Base-by-base conservation (phyloP, 805 yeast genomes). In the Sugiyamaella chiloensis region DNA sequence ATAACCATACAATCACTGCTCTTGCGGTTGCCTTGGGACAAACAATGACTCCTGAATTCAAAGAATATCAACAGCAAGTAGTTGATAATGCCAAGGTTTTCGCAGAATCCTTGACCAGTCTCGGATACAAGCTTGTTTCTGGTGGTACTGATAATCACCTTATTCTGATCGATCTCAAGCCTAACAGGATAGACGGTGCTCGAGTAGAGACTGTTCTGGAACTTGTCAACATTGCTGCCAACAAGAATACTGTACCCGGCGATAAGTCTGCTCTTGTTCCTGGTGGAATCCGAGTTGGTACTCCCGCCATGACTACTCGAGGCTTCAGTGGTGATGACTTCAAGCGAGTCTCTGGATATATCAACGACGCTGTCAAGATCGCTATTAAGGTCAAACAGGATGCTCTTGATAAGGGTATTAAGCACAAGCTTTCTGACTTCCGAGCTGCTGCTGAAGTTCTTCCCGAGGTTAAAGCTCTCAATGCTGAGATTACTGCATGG, bases 291-390 rank as follows among this genome's bases (percentile, higher is more conserved):
- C 85, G 99, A 75, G 85, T 91, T 52, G 99, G 99, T 60, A 87
- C 98, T 14, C 99, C 99, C 50, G 98, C 98, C 41, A 91, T 91
- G 98, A 85, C 97, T 48, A 88, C 97, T 45, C 83, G 99, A 74
- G 97, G 96, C 40, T 84, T 91, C 63, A 79, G 79, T 45, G 78
- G 75, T 52, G 76, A 71, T 48, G 98, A 91, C 61, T 91, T 91
- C 64, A 81, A 74, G 53, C 76, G 78, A 64, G 93, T 91, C 48
- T 91, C 90, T 36, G 78, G 74, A 46, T 88, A 78, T 73, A 86
- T 91, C 61, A 86, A 85, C 64, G 69, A 72, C 57, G 95, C 96
- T 30, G 89, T 87, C 50, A 75, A 78, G 45, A 73, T 87, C 58
- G 79, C 96, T 37, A 66, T 67, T 65, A 72, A 86, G 59, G 77